Percentiles rank a stretch among this genome's conserved stretches.
Evolutionary conservation across 805 yeast species (phyloP).

Genomic region (Grigorovia humatica): DNA sequence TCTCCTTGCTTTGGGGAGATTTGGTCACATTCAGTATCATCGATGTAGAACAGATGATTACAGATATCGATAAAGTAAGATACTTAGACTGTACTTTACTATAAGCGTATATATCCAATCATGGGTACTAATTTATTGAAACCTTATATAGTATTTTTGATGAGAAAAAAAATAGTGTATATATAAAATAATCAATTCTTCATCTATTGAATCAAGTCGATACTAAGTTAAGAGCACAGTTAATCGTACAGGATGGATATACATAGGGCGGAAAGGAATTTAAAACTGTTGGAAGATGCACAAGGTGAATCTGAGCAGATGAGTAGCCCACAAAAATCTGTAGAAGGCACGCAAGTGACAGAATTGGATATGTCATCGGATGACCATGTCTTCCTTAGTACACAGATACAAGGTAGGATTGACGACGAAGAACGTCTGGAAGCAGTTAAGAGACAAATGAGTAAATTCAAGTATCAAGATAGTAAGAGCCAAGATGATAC

Average conservation of each 20-base stretch:
- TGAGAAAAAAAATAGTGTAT: neutral
- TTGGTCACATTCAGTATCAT: conserved; percentile 49
- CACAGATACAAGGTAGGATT: conserved; percentile 26
- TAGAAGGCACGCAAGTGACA: conserved; percentile 1
- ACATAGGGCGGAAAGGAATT: conserved; percentile 19
- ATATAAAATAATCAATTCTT: too few species aligned
- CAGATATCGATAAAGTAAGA: neutral
- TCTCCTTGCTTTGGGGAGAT: conserved; percentile 67
- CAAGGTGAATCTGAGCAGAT: neutral
- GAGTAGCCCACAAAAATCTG: neutral
- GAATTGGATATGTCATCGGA: conserved; percentile 3
- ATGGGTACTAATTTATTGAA: too few species aligned
- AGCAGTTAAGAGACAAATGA: conserved; percentile 9
- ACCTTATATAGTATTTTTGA: neutral
- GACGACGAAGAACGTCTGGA: conserved; percentile 14
- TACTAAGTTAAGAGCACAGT: too few species aligned
- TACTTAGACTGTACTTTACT: conserved; percentile 2
- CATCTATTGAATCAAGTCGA: too few species aligned
- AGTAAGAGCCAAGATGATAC: neutral
- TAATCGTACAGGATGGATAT: conserved; percentile 15
- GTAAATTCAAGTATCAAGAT: conserved; percentile 14
- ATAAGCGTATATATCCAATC: neutral
- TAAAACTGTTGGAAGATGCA: conserved; percentile 11
- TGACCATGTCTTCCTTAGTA: conserved; percentile 13
- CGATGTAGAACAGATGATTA: conserved; percentile 16